phyloP scores from a whole-genome alignment of 2,329 filamentous ascomycete species.

The Mollisia scopiformis region DNA sequence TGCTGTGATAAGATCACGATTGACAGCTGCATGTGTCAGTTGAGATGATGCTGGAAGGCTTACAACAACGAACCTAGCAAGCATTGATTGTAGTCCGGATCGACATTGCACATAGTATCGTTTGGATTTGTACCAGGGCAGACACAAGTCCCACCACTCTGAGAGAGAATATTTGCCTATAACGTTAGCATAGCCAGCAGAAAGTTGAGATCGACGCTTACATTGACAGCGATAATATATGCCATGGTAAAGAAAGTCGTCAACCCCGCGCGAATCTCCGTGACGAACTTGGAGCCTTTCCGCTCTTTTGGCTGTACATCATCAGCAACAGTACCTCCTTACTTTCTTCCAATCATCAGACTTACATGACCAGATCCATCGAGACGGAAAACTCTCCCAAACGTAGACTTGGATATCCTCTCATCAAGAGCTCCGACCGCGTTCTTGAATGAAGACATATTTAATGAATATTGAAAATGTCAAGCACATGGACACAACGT shows the following conservation, averaged over 20 bases:
- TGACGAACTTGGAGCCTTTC: constrained; percentile 70
- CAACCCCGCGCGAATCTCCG: constrained; percentile 76
- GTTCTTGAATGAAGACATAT: constrained; percentile 19
- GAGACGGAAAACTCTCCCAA: constrained; percentile 65
- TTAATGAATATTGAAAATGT: constrained; percentile 3
- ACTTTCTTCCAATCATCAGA: not conserved
- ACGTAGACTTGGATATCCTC: constrained; percentile 37
- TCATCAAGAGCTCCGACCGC: constrained; percentile 14
- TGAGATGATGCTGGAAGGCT: not conserved
- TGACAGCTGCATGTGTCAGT: constrained; percentile 52
- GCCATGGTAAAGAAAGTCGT: constrained; percentile 59
- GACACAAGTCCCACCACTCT: constrained; percentile 77
- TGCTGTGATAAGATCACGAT: constrained; percentile 79
- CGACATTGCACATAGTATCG: constrained; percentile 27
- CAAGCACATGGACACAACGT: constrained; percentile 24
- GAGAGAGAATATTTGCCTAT: constrained; percentile 72
- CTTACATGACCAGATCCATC: constrained; percentile 68
- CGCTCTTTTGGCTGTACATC: constrained; percentile 63
- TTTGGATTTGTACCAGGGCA: constrained; percentile 45
- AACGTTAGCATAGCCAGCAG: constrained; percentile 38
- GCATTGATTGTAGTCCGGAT: constrained; percentile 47
- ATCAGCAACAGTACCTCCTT: constrained; percentile 6
- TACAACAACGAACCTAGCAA: constrained; percentile 36
- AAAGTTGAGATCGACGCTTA: constrained; percentile 9
- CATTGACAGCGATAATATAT: constrained; percentile 47